Evolutionary conservation across 352 stramenopile genomes (phyloP), one percentile per base, ranked within the genome.

Genomic region (Stephanocyclus meneghinianus): DNA sequence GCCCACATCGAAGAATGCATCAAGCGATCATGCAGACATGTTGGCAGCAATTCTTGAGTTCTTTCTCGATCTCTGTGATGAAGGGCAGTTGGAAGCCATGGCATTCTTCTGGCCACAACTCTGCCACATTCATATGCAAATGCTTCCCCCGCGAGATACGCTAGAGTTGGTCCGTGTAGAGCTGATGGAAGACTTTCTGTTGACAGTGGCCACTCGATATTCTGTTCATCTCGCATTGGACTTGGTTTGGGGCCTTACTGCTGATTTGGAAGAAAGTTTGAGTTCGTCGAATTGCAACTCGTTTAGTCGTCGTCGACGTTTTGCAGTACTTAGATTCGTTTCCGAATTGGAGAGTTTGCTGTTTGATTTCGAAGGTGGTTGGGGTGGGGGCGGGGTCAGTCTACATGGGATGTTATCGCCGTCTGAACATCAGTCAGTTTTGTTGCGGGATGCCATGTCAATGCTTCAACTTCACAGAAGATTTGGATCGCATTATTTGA

Each of bases 61-160:
- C 61, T 90, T 93, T 73, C 63, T 93, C 11, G 88, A 93, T 80
- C 72, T 93, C 9, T 88, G 82, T 60, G 84, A 90, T 30, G 82
- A 91, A 16, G 87, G 81, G 8, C 82, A 93, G 71, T 53, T 92
- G 1, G 70, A 86, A 15, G 87, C 80, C 30, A 64, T 93, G 9
- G 83, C 86, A 15, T 92, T 92, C 70, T 93, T 91, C 56, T 93
- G 86, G 86, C 86, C 85, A 29, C 88, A 93, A 64, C 51, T 93
- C 18, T 90, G 82, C 55, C 84, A 91, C 29, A 89, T 93, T 74
- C 88, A 93, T 68, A 83, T 92, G 69, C 83, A 87, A 65, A 93
- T 93, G 88, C 73, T 93, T 10, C 88, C 88, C 8, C 76, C 85
- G 1, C 70, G 56, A 7, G 80, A 92, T 74, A 72, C 78, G 2